Conservation (phyloP, 352 stramenopile genomes). For the Peronosclerospora sorghi region DNA sequence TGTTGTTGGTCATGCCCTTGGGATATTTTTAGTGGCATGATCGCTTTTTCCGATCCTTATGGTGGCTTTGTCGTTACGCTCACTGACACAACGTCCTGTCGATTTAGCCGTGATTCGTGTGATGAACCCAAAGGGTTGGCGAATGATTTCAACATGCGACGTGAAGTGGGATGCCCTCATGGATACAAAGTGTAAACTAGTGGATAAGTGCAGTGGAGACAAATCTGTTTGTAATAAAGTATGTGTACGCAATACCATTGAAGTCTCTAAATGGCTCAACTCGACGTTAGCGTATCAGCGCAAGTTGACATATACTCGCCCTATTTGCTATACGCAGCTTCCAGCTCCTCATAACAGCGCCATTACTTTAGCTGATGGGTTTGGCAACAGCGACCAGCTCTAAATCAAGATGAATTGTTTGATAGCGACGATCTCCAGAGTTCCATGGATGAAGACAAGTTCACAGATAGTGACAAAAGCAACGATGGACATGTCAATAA, state of each 20-base stretch:
- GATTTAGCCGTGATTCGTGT: conserved; percentile 30
- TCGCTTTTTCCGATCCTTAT: conserved; percentile 22
- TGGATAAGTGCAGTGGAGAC: conserved; percentile 30
- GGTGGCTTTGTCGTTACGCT: conserved; percentile 31
- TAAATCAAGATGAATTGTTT: too few species aligned
- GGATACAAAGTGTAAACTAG: conserved; percentile 27
- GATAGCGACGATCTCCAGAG: too few species aligned
- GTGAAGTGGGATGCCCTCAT: conserved; percentile 23
- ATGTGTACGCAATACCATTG: conserved; percentile 29
- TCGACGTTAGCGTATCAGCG: conserved; percentile 37
- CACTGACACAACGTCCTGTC: conserved; percentile 18
- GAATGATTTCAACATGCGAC: conserved; percentile 12
- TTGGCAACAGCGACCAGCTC: conserved; percentile 54
- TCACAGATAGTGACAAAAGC: too few species aligned
- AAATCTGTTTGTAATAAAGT: conserved; percentile 36
- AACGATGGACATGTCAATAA: too few species aligned
- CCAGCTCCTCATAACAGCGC: conserved; percentile 56
- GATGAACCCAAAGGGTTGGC: conserved; percentile 24
- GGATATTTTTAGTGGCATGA: conserved; percentile 36
- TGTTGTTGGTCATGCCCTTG: conserved; percentile 20
- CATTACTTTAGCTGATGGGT: conserved; percentile 51
- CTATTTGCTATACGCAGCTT: conserved; percentile 44
- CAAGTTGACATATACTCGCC: conserved; percentile 29
- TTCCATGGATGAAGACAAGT: too few species aligned
- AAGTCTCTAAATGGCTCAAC: conserved; percentile 28